phyloP scores from a whole-genome alignment of 495 filamentous ascomycete genomes.

The Trichoderma reesei region DNA sequence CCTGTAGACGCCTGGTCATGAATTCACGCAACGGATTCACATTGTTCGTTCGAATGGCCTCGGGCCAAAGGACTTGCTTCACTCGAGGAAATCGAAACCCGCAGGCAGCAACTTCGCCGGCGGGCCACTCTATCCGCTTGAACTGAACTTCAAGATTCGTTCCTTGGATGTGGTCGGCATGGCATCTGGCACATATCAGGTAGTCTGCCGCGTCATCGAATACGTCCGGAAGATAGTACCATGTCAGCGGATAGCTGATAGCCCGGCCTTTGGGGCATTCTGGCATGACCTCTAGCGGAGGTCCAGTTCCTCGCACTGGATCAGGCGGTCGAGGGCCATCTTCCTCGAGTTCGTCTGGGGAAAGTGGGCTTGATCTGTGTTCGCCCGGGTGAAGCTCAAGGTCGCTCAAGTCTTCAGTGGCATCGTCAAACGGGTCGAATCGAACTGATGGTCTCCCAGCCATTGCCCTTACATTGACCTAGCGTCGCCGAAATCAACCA shows the following conservation, averaged over 20 bases:
- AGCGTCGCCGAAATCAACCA: no score
- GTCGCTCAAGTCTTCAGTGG: background rate
- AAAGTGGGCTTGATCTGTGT: background rate
- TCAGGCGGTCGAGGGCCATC: background rate
- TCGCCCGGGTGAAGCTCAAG: background rate
- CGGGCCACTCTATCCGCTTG: slow-evolving; percentile 8
- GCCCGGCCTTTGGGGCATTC: slow-evolving; percentile 10
- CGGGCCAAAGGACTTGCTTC: background rate
- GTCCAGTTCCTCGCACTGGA: background rate
- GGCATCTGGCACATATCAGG: slow-evolving; percentile 17
- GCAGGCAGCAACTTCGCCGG: slow-evolving; percentile 10
- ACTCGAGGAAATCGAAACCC: slow-evolving; percentile 14
- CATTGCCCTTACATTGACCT: no score
- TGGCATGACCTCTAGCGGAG: background rate
- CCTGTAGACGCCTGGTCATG: slow-evolving; percentile 13
- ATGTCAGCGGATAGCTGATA: slow-evolving; percentile 10
- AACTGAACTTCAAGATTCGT: slow-evolving; percentile 11
- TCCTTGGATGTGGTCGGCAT: slow-evolving; percentile 12
- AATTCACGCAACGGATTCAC: slow-evolving; percentile 13
- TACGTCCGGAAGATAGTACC: slow-evolving; percentile 12
- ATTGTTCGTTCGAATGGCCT: slow-evolving; percentile 6
- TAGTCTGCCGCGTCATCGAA: slow-evolving; percentile 10
- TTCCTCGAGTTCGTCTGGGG: background rate
- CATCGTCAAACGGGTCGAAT: background rate
- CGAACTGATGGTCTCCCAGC: no score